These are phyloP conservation scores for Besnoitia besnoiti DNA, from an alignment of 169 alveolate genomes.

Conservation along the genomic window DNA sequence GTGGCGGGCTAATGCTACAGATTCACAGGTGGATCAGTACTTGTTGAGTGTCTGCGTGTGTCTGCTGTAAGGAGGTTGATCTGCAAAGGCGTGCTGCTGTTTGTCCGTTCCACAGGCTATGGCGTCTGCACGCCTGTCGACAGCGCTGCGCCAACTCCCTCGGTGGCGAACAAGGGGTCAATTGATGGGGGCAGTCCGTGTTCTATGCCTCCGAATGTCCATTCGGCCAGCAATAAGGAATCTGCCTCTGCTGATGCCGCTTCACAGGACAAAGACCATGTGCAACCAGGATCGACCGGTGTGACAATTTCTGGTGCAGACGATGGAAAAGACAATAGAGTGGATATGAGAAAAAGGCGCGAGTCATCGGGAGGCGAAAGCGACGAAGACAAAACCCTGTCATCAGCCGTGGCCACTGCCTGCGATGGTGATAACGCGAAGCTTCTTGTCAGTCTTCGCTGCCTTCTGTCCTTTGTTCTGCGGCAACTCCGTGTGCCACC, in stretches of 20 bases:
- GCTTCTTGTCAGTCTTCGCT: background rate
- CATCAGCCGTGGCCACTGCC: background rate
- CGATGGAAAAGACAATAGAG: background rate
- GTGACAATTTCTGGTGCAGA: background rate
- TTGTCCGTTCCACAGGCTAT: background rate
- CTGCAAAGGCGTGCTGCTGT: too few species aligned
- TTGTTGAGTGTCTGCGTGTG: too few species aligned
- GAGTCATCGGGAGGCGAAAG: background rate
- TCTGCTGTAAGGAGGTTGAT: too few species aligned
- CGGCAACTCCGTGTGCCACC: background rate
- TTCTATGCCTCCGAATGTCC: background rate
- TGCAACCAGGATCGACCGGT: background rate
- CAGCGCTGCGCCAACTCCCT: background rate
- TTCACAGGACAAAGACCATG: background rate
- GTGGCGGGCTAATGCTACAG: too few species aligned
- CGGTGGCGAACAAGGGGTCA: background rate
- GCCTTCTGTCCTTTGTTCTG: constrained; percentile 3
- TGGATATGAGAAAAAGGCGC: background rate
- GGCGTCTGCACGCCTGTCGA: background rate
- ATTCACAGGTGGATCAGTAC: too few species aligned
- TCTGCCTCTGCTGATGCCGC: background rate
- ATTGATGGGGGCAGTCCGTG: background rate
- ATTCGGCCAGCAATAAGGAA: background rate
- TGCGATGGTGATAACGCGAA: background rate
- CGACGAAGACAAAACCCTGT: background rate